Base-by-base conservation (phyloP, 2,329 filamentous ascomycete species). In the Phoma herbarum region DNA sequence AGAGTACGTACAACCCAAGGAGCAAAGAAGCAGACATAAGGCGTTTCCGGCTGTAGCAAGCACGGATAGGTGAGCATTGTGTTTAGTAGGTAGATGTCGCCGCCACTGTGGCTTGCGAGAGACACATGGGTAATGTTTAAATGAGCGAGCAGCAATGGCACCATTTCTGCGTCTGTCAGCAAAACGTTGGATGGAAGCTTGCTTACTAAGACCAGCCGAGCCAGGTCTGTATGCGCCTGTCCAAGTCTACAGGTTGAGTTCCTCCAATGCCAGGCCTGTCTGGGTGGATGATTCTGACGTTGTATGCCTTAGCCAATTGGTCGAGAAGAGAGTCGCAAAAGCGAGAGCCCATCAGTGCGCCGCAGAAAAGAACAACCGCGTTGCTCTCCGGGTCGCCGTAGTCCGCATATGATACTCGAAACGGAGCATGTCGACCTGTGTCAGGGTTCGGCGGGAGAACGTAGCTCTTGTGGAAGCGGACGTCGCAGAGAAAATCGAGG, bases 91-190 rank as follows among this genome's bases (percentile, higher is more conserved):
- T 74, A 75, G 47, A 74, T 65, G 42, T 61, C 60, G 33, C 73
- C 73, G 37, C 70, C 72, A 44, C 72, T 75, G 57, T 75, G 71
- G 46, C 71, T 71, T 33, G 72, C 71, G 22, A 75, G 52, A n/a
- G 72, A 70, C 20, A 75, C 61, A 51, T 73, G 61, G n/a, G 60
- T 26, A 43, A 76, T 68, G 14, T 62, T 45, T n/a, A 76, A 66
- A 45, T 74, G 68, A 22, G 59, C 45, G 29, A 75, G 62, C 33
- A 75, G 67, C 11, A 59, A 57, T 37, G 70, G 73, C 10, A 73
- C 59, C 60, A 75, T 66, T 58, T 75, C 71, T 75, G 49, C 26
- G n/a, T 22, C 22, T 20, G 22, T 64, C 18, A 64, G 57, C 41
- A 23, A 8, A 12, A 29, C 22, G 4, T 14, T 44, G 3, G 0